Evolutionary conservation across 2,329 filamentous ascomycete genomes (phyloP).

Genomic region (Diaporthe destruens): DNA sequence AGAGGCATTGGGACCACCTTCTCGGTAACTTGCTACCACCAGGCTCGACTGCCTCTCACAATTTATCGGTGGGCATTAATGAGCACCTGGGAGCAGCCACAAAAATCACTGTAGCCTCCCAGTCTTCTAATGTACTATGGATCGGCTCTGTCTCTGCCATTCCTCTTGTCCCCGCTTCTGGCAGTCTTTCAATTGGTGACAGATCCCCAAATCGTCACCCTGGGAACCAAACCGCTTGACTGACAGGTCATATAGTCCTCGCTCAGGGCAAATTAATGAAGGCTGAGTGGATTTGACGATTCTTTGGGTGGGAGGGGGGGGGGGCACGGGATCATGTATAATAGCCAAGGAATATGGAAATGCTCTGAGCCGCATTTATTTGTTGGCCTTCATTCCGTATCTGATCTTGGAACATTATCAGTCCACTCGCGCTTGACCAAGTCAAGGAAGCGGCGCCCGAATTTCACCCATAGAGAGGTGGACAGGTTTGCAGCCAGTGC

Average conservation of each 20-base stretch:
- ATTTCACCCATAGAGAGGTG: too few species aligned
- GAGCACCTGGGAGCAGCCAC: not conserved
- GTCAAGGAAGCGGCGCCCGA: too few species aligned
- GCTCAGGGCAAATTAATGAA: not conserved
- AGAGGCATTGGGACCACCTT: not conserved
- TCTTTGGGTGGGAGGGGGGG: too few species aligned
- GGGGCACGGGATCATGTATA: too few species aligned
- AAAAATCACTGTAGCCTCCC: not conserved
- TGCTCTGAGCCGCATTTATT: too few species aligned
- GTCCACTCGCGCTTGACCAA: too few species aligned
- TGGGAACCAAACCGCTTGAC: not conserved
- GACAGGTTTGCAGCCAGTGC: too few species aligned
- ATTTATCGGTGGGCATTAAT: not conserved
- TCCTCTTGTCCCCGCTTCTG: not conserved
- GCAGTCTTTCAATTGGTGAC: not conserved
- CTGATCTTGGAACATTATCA: too few species aligned
- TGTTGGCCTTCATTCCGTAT: too few species aligned
- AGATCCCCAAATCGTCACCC: not conserved
- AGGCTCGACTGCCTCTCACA: not conserved
- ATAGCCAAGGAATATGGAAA: too few species aligned
- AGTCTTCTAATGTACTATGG: not conserved
- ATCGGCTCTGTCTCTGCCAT: conserved; percentile 31
- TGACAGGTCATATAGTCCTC: not conserved
- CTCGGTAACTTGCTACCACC: not conserved
- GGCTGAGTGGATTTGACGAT: too few species aligned